Base-by-base conservation (phyloP, 2,329 filamentous ascomycete genomes). In the Penicillium paneum region DNA sequence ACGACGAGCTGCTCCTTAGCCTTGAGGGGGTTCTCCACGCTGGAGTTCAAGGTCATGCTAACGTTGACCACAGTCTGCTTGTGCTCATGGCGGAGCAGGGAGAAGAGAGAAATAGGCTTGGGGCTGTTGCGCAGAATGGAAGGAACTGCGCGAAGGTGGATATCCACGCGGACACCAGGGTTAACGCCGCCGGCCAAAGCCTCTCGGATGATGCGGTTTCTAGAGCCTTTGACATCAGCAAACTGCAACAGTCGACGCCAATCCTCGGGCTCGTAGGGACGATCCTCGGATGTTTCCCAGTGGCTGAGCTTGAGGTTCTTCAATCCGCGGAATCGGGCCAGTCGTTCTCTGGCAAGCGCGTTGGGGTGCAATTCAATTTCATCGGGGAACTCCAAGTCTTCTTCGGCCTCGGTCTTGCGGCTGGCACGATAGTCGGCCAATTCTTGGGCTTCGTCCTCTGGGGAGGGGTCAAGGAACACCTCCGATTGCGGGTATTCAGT, bases 401-500 rank as follows among this genome's bases (percentile, higher is more conserved):
- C 92, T 46, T 92, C 84, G 4, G 86, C 90, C 63, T 97, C 93
- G 24, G 86, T 85, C 48, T 86, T 85, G 67, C 91, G 90, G 60
- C 86, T 85, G 48, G 84, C 81, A 36, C 94, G 86, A 74, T 91
- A 99, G 41, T 88, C 88, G 52, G 86, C 89, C 38, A 99, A 81
- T 68, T 95, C 86, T 64, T 86, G 82, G 2, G 89, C 88, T 67
- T 95, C 91, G 59, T 97, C 91, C 64, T 96, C 87, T 1, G 88
- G 90, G 48, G 85, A 83, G 19, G 81, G 84, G 68, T 90, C 90
- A 7, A 91, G 75, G 75, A 97, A 97, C 81, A 91, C 90, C 73
- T 97, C 94, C 1, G 91, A 96, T 68, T 94, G 89, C 1, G 92
- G 89, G 68, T 97, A 97, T 70, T 97, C 92, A 8, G 94, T 93